A percentile compares a stretch with the other conserved stretches of the same genome.
Conservation (phyloP, 345 rosid species). For the Salix udensis region DNA sequence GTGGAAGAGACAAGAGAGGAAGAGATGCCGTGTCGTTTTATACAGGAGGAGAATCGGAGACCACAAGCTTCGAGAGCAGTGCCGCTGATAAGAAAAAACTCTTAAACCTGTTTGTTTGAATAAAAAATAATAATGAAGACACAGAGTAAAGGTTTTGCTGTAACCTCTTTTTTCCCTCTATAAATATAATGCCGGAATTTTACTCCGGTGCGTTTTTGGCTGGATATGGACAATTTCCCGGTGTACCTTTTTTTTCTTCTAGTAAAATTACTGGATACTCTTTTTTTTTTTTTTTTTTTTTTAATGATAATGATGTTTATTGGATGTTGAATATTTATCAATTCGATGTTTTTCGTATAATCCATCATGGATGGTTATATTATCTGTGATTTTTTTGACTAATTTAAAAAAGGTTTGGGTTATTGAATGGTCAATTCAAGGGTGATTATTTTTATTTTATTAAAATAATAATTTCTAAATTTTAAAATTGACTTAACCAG, state of each 20-base stretch:
- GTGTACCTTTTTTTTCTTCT: too few relatives aligned
- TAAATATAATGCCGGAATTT: conserved; percentile 18
- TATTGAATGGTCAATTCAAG: too few relatives aligned
- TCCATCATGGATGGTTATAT: neutral
- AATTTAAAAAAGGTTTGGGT: too few relatives aligned
- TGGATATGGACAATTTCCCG: neutral
- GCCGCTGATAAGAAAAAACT: conserved; percentile 42
- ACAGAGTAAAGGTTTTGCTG: neutral
- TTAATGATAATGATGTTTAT: too few relatives aligned
- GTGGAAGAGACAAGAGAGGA: conserved; percentile 23
- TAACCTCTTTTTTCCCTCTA: neutral
- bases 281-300: neutral
- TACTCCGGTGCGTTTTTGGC: conserved; percentile 18
- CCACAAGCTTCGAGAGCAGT: conserved; percentile 31
- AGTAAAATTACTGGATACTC: neutral
- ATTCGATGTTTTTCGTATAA: neutral
- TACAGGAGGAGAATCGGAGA: conserved; percentile 36
- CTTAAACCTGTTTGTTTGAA: conserved; percentile 60
- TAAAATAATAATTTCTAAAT: too few relatives aligned
- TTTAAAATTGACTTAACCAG: too few relatives aligned
- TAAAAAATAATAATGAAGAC: neutral
- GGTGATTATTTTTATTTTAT: too few relatives aligned
- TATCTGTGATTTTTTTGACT: neutral
- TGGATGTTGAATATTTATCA: too few relatives aligned
- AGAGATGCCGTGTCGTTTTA: conserved; percentile 31